Percentiles rank a stretch among this genome's conserved stretches.
Evolutionary conservation across 257 asterid species (phyloP).

Genomic region (Fraxinus cuspidata): DNA sequence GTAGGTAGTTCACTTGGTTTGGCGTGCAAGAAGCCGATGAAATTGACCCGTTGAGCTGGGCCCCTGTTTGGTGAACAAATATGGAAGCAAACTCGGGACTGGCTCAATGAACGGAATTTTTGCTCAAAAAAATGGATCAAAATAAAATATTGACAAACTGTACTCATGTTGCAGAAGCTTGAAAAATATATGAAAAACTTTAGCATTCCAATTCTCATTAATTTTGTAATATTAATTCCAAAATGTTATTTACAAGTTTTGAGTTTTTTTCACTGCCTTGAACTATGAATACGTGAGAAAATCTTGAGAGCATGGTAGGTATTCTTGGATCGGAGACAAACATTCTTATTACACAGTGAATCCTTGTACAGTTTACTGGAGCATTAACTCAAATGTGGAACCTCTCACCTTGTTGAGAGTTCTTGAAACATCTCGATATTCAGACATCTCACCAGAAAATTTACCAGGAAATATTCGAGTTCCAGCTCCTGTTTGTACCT

Average conservation of each 20-base stretch:
- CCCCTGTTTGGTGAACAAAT: not conserved
- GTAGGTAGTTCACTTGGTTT: not conserved
- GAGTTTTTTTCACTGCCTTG: not conserved
- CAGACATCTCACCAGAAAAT: not conserved
- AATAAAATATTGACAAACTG: not conserved
- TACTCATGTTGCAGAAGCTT: not conserved
- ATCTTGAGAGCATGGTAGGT: not conserved
- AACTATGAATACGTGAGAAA: not conserved
- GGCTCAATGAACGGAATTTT: not conserved
- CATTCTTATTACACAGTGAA: not conserved
- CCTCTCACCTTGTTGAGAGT: slow-evolving; percentile 29
- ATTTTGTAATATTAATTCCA: not conserved
- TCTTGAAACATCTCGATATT: not conserved
- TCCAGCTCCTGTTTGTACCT: slow-evolving; percentile 39
- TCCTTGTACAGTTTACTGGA: not conserved
- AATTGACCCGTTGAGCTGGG: not conserved
- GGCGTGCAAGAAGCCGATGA: not conserved
- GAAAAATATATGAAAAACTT: not conserved
- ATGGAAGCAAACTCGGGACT: not conserved
- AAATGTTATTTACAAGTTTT: not conserved
- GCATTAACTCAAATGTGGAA: slow-evolving; percentile 12
- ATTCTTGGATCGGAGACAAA: not conserved
- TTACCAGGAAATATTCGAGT: slow-evolving; percentile 23
- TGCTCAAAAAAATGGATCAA: not conserved
- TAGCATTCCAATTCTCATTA: not conserved